Evolutionary conservation across 768 basidiomycete genomes (phyloP).

Genomic region (Suillus paluster): DNA sequence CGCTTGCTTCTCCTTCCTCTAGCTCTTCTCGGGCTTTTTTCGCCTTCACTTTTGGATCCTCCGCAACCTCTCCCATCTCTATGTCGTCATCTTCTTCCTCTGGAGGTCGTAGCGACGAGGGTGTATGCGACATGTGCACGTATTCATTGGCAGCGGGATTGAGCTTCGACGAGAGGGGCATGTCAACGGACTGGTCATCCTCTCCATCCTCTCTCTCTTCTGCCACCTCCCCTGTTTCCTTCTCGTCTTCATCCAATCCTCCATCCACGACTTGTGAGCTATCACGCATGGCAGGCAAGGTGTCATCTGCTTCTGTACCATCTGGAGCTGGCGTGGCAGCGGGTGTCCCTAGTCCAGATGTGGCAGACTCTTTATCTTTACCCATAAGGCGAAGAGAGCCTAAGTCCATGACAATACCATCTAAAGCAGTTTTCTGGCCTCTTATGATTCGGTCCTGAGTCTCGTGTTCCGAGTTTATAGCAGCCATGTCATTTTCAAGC

Average conservation of each 20-base stretch:
- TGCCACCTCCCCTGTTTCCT: constrained; percentile 47
- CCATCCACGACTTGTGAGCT: constrained; percentile 19
- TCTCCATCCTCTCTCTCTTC: constrained; percentile 44
- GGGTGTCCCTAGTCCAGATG: constrained; percentile 45
- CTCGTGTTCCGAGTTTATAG: constrained; percentile 77
- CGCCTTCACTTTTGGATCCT: constrained; percentile 53
- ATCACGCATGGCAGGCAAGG: constrained; percentile 15
- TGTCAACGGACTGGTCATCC: constrained; percentile 37
- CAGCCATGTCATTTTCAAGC: constrained; percentile 78
- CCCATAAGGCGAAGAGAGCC: constrained; percentile 65
- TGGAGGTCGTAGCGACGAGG: constrained; percentile 29
- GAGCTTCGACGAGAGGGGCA: constrained; percentile 30
- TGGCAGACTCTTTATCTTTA: constrained; percentile 59
- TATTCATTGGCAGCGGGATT: constrained; percentile 39
- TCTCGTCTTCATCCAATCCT: constrained; percentile 41
- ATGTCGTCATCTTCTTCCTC: constrained; percentile 69
- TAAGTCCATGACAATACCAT: constrained; percentile 66
- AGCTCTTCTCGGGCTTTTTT: constrained; percentile 71
- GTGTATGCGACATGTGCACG: constrained; percentile 35
- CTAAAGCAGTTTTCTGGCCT: constrained; percentile 70
- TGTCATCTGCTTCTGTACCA: constrained; percentile 25
- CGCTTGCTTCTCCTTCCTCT: constrained; percentile 88
- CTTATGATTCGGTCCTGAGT: constrained; percentile 68
- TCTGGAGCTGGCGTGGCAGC: constrained; percentile 57
- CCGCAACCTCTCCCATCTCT: constrained; percentile 91